phyloP scores from a whole-genome alignment of 352 stramenopile species.

The Globisporangium solare region DNA sequence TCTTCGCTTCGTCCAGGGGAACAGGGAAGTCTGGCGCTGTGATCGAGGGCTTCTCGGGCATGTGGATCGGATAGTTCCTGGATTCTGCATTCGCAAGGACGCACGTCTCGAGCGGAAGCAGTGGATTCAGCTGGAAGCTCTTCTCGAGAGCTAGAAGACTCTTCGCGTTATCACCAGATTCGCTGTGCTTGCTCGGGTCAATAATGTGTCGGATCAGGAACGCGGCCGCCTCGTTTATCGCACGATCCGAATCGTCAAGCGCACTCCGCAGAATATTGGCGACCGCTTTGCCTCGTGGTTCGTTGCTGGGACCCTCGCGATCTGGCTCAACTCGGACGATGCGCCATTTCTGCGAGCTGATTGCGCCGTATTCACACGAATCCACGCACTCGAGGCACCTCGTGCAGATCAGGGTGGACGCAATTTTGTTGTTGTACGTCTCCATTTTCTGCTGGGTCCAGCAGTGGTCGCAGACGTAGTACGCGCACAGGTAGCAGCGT shows the following conservation, averaged over 20 bases:
- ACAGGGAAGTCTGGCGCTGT: slow-evolving; percentile 15
- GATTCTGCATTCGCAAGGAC: slow-evolving; percentile 32
- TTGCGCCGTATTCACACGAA: slow-evolving; percentile 32
- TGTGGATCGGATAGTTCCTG: slow-evolving; percentile 33
- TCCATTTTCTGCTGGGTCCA: slow-evolving; percentile 37
- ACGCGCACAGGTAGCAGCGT: slow-evolving; percentile 44
- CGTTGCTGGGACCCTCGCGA: neutral
- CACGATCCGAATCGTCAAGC: slow-evolving; percentile 16
- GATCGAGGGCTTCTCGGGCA: slow-evolving; percentile 10
- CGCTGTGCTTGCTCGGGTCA: too few relatives aligned
- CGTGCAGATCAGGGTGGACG: slow-evolving; percentile 27
- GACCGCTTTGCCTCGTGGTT: neutral
- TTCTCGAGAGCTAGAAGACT: too few relatives aligned
- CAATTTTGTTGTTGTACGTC: slow-evolving; percentile 27
- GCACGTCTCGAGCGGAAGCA: slow-evolving; percentile 20
- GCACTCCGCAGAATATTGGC: slow-evolving; percentile 15
- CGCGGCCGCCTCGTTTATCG: slow-evolving; percentile 25
- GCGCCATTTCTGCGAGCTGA: slow-evolving; percentile 3
- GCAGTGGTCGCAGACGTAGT: slow-evolving; percentile 41
- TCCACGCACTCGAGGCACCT: slow-evolving; percentile 45
- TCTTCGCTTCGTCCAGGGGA: slow-evolving; percentile 10
- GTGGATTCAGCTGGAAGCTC: neutral
- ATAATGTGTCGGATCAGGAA: slow-evolving; percentile 32
- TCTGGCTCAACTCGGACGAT: slow-evolving; percentile 6
- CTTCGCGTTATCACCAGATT: too few relatives aligned